A percentile compares a stretch with the other conserved stretches of the same genome.
Conservation (phyloP, 257 asterid genomes). For the Jacaranda copaia region DNA sequence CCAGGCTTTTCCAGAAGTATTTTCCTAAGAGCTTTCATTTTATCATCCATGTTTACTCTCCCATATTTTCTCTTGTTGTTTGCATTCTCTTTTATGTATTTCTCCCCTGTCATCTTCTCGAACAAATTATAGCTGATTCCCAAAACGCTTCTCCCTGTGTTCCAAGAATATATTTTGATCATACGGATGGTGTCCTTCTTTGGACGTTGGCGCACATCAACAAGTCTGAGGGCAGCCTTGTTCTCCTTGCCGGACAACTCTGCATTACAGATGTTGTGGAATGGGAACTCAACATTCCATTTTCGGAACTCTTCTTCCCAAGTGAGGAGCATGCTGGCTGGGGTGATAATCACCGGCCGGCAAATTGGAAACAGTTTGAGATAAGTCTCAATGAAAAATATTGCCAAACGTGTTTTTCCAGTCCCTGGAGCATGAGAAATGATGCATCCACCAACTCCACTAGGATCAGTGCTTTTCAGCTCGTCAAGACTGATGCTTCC, state of each 20-base stretch:
- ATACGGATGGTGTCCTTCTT: conserved; percentile 36
- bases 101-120: conserved; percentile 52
- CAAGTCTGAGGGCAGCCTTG: conserved; percentile 19
- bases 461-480: conserved; percentile 37
- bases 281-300: conserved; percentile 63
- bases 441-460: conserved; percentile 71
- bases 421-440: conserved; percentile 85
- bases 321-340: conserved; percentile 70
- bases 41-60: neutral
- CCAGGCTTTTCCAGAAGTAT: conserved; percentile 62
- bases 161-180: conserved; percentile 54
- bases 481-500: conserved; percentile 54
- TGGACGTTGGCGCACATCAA: neutral
- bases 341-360: conserved; percentile 61
- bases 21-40: conserved; percentile 31
- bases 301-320: conserved; percentile 74
- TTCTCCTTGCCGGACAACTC: conserved; percentile 45
- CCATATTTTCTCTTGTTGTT: neutral
- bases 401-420: conserved; percentile 66
- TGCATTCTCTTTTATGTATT: conserved; percentile 6
- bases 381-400: conserved; percentile 59
- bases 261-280: conserved; percentile 50
- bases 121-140: conserved; percentile 65
- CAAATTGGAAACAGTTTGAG: conserved; percentile 54
- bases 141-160: conserved; percentile 43